phyloP scores from a whole-genome alignment of 192 early-diverging fungal genomes.

The Spizellomyces punctatus region DNA sequence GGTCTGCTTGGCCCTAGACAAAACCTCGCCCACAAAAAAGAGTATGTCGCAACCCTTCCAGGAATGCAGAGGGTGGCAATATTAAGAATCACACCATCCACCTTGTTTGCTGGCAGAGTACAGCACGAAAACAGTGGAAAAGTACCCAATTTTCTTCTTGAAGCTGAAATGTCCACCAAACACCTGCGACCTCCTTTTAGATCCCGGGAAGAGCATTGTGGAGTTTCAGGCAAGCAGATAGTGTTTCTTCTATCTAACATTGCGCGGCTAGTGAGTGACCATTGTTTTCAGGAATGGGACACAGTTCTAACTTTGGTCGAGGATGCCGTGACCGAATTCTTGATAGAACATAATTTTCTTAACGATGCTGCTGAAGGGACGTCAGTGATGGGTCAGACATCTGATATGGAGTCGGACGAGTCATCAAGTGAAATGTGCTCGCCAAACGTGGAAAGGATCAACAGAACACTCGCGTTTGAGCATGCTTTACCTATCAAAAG shows the following conservation, averaged over 20 bases:
- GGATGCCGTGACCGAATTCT: slow-evolving; percentile 11
- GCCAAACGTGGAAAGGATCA: background rate
- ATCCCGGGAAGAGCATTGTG: slow-evolving; percentile 57
- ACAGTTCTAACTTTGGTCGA: slow-evolving; percentile 5
- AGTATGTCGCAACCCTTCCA: slow-evolving; percentile 4
- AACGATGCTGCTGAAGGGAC: background rate
- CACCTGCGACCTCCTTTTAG: slow-evolving; percentile 55
- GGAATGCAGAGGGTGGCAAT: background rate
- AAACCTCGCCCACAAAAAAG: background rate
- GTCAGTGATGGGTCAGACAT: slow-evolving; percentile 14
- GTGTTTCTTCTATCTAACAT: slow-evolving; percentile 11
- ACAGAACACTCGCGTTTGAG: background rate
- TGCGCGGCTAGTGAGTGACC: background rate
- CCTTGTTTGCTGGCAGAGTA: no score
- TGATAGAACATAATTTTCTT: slow-evolving; percentile 9
- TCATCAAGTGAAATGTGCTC: background rate
- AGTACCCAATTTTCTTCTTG: slow-evolving; percentile 59
- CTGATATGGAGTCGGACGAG: slow-evolving; percentile 2
- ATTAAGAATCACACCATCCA: no score
- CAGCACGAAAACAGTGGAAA: slow-evolving; percentile 1
- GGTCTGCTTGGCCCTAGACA: background rate
- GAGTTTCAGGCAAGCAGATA: slow-evolving; percentile 45
- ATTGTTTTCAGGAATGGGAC: slow-evolving; percentile 33
- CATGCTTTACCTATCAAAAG: background rate
- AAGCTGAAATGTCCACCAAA: slow-evolving; percentile 47